A percentile compares a stretch with the other conserved stretches of the same genome.
These are phyloP conservation scores for Fusarium humuli DNA, from an alignment of 2,329 filamentous ascomycete species.

Conservation along the genomic window DNA sequence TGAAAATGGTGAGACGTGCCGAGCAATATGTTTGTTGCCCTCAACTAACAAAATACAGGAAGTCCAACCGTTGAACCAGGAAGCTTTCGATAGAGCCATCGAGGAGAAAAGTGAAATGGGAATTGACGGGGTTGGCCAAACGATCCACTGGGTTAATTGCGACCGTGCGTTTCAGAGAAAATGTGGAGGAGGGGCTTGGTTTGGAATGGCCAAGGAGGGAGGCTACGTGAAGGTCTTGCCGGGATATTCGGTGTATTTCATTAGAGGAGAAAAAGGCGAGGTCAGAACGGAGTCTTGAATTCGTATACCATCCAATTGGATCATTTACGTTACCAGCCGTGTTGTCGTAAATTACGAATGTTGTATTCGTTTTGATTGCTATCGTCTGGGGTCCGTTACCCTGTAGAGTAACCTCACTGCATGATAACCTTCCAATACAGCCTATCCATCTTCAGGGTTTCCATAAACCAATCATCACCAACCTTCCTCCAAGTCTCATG, in stretches of 20 bases:
- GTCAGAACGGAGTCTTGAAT: too few relatives aligned
- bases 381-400: too few relatives aligned
- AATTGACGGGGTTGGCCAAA: background rate
- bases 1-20: too few relatives aligned
- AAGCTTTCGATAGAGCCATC: background rate
- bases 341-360: too few relatives aligned
- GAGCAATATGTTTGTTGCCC: too few relatives aligned
- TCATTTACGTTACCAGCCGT: too few relatives aligned
- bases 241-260: background rate
- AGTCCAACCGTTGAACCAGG: background rate
- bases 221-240: background rate
- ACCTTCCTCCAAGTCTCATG: constrained; percentile 29
- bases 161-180: background rate
- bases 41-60: background rate
- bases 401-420: background rate
- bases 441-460: constrained; percentile 24
- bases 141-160: background rate
- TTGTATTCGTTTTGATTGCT: too few relatives aligned
- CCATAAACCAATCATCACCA: constrained; percentile 30
- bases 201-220: background rate
- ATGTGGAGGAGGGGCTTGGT: background rate
- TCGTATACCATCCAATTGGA: too few relatives aligned
- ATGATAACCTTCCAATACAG: constrained; percentile 26
- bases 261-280: background rate
- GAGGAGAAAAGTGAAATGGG: background rate